Evolutionary conservation across 139 green algal genomes (phyloP), one percentile per base, ranked within the genome.

Genomic region (Astrephomene gubernaculifera): DNA sequence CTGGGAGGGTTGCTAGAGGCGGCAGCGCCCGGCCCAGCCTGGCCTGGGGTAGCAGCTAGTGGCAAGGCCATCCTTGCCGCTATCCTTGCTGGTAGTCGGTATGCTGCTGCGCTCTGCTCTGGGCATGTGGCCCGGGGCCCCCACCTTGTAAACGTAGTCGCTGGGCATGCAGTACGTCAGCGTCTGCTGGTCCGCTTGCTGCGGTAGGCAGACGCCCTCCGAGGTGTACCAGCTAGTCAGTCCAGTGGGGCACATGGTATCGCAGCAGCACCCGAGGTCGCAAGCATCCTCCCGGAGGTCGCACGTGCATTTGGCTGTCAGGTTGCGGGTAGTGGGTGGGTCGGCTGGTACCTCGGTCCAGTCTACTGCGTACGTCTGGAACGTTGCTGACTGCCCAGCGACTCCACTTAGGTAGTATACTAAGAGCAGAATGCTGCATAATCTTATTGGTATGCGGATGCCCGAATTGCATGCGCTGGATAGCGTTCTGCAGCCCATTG

Each of bases 201-300:
- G 71, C 10, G 90, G 88, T 27, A 91, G 49, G 64, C 90, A 93
- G 0, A 43, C 38, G 0, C 45, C 71, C 14, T 86, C 63, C 5
- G 69, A 74, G 38, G 31, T 65, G 4, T 89, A 89, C 8, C 72
- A 70, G 21, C 10, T 41, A 8, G 74, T 71, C 6, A 88, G 61
- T 22, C 35, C 60, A 31, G n/a, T n/a, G 25, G 82, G 65, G 78
- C 90, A 93, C 44, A 69, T 43, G 17, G 81, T 39, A 57, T 93
- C 90, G 53, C 90, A 93, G 76, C 90, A 93, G 87, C 90, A 93
- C 22, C 75, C 71, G 1, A 78, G 64, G 69, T 89, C 83, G 81
- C 90, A 93, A 14, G 78, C 76, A 31, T 65, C 60, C 10, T 70
- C 44, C 1, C 71, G 53, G 4, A 92, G 80, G 60, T 90, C 71